phyloP scores from a whole-genome alignment of 1,284 basidiomycete species.

The Thelephora terrestris region DNA sequence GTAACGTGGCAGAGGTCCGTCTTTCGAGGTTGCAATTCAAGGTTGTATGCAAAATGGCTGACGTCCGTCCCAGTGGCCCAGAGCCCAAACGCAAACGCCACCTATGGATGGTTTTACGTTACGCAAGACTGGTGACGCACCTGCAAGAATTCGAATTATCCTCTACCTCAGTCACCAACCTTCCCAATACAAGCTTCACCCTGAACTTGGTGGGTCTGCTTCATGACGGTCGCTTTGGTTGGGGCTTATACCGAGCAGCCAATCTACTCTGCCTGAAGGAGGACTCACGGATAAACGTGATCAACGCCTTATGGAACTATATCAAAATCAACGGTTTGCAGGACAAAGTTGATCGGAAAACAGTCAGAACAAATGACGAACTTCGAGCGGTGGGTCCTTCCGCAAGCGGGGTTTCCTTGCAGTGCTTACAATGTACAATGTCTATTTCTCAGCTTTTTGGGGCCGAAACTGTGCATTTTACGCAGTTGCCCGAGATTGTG shows the following conservation, averaged over 20 bases:
- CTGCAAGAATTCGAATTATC: slow-evolving; percentile 70
- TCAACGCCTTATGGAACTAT: slow-evolving; percentile 88
- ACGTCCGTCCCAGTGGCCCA: slow-evolving; percentile 51
- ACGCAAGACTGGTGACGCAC: slow-evolving; percentile 70
- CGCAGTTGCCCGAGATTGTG: slow-evolving; percentile 79
- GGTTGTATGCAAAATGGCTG: not conserved
- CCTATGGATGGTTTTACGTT: slow-evolving; percentile 85
- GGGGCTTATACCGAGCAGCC: slow-evolving; percentile 21
- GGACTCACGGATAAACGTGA: slow-evolving; percentile 74
- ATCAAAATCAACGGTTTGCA: slow-evolving; percentile 83
- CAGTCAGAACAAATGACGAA: slow-evolving; percentile 69
- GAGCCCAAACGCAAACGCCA: slow-evolving; percentile 47
- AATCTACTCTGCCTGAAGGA: slow-evolving; percentile 75
- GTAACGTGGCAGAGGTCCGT: slow-evolving; percentile 66
- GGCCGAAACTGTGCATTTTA: slow-evolving; percentile 61
- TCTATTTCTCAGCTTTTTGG: slow-evolving; percentile 50
- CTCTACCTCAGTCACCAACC: slow-evolving; percentile 82
- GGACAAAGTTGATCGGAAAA: slow-evolving; percentile 80
- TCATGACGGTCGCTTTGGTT: not conserved
- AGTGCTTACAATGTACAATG: no score
- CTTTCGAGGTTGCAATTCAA: not conserved
- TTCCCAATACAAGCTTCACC: slow-evolving; percentile 75
- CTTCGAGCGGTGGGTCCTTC: slow-evolving; percentile 45
- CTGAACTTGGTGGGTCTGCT: slow-evolving; percentile 53
- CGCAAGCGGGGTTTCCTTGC: no score